Base-by-base conservation (phyloP, 805 yeast species). In the Myxozyma mucilagina region DNA sequence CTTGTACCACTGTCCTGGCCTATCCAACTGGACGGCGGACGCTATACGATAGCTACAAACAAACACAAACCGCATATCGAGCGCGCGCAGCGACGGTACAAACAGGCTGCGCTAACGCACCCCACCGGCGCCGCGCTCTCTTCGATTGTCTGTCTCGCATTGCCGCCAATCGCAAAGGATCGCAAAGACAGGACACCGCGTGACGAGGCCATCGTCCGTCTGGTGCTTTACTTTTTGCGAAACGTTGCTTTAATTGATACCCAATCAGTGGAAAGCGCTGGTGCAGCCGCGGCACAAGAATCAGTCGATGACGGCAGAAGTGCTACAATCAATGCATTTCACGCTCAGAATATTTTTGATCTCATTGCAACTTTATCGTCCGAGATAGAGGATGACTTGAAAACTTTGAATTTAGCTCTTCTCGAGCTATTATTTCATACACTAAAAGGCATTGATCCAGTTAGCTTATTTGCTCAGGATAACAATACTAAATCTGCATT, bases 1-100 rank as follows among this genome's bases (percentile, higher is more conserved):
- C 74, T 94, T 60, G 96, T 90, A 0, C 83, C 89, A 1, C 78
- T 94, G 69, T 88, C 97, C 0, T 88, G 96, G 89, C 98, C 98
- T 0, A 71, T 88, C 5, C 84, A 84, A 38, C 72, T 90, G n/a
- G 81, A 78, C 54, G 74, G 80, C 9, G 83, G 80, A 20, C 83
- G 82, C n/a, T 80, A 86, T 2, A 77, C 86, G 0, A 77, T 77
- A 20, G 83, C 82, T 56, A 90, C 88, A 67, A 77, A 83, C 45
- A 75, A 78, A 20, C 78, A 82, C 43, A 87, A 82, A 69, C 78
- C 86, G 9, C 83, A 83, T 55, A 76, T 92, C 52, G 84, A 84
- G 64, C 84, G 82, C 61, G 82, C 85, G 32, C 97, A 91, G 65
- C 68, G 86, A 34, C 69, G 73, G 3, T 94, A 93, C 73, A 94